Conservation (phyloP, 2,329 filamentous ascomycete genomes). For the Didymella lethalis region DNA sequence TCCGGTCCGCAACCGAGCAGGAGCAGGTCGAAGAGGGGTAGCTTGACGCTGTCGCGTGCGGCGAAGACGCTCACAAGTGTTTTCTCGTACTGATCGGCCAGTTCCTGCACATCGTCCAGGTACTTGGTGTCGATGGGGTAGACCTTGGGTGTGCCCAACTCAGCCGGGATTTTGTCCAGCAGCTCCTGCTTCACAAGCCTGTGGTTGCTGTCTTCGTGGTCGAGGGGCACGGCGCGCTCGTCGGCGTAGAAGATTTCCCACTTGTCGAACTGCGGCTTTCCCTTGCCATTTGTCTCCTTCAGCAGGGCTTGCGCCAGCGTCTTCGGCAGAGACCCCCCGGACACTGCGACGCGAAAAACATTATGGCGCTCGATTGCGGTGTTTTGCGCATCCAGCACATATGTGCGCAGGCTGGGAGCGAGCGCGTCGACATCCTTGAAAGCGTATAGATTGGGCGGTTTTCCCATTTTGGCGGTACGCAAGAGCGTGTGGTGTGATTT, state of each 20-base stretch:
- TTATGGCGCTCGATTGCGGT: conserved; percentile 80
- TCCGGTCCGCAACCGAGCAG: conserved; percentile 94
- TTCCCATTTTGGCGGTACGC: conserved; percentile 45
- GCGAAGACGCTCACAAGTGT: conserved; percentile 85
- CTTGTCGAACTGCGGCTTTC: conserved; percentile 77
- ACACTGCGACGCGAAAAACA: conserved; percentile 90
- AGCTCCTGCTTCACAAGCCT: conserved; percentile 85
- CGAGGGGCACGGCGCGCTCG: conserved; percentile 90
- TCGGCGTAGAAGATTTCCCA: conserved; percentile 99
- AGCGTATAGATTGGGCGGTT: conserved; percentile 73
- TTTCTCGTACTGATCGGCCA: conserved; percentile 94
- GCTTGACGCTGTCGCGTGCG: conserved; percentile 88
- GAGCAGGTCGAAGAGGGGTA: conserved; percentile 94
- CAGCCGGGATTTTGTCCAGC: conserved; percentile 82
- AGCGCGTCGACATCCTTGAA: conserved; percentile 76
- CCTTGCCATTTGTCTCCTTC: conserved; percentile 61
- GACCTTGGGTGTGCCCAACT: conserved; percentile 72
- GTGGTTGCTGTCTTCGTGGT: conserved; percentile 95
- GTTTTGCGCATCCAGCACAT: conserved; percentile 82
- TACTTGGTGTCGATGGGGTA: conserved; percentile 77
- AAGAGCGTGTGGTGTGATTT: conserved; percentile 12
- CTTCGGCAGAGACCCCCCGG: conserved; percentile 90
- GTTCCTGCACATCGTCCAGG: conserved; percentile 82
- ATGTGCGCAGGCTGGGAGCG: conserved; percentile 78
- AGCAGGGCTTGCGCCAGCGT: conserved; percentile 87